A percentile compares a stretch with the other conserved stretches of the same genome.
These are phyloP conservation scores for Atalantia buxifolia DNA, from an alignment of 345 rosid species.

Conservation along the genomic window DNA sequence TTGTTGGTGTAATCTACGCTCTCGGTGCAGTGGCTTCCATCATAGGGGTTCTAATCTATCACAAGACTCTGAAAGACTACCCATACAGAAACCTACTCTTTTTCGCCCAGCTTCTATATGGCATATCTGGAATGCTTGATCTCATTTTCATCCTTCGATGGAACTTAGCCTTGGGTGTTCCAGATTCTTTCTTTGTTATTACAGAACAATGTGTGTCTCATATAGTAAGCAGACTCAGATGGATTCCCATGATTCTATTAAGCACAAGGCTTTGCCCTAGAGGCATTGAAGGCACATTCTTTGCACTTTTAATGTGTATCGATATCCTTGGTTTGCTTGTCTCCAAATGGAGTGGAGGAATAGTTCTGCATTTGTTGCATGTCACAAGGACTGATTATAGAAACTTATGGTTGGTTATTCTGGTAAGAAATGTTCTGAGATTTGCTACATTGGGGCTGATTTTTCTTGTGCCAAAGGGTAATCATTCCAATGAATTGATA, in stretches of 20 bases:
- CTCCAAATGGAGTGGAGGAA: slow-evolving; percentile 69
- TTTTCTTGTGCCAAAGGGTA: slow-evolving; percentile 60
- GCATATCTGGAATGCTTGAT: slow-evolving; percentile 66
- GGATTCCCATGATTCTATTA: slow-evolving; percentile 80
- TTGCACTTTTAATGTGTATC: slow-evolving; percentile 74
- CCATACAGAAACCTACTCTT: slow-evolving; percentile 63
- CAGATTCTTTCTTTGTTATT: slow-evolving; percentile 71
- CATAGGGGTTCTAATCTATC: slow-evolving; percentile 69
- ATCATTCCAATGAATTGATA: slow-evolving; percentile 42
- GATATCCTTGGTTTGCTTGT: slow-evolving; percentile 64
- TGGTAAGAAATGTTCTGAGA: slow-evolving; percentile 57
- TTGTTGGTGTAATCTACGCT: slow-evolving; percentile 63
- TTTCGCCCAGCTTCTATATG: slow-evolving; percentile 60
- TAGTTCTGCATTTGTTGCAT: slow-evolving; percentile 49
- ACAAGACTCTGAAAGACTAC: slow-evolving; percentile 56
- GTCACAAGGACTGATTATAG: slow-evolving; percentile 62
- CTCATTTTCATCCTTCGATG: slow-evolving; percentile 63
- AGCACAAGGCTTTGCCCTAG: slow-evolving; percentile 74
- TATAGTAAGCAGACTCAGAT: slow-evolving; percentile 53
- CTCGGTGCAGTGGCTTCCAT: slow-evolving; percentile 78
- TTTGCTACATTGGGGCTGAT: slow-evolving; percentile 55
- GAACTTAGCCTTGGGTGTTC: slow-evolving; percentile 62
- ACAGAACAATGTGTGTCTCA: slow-evolving; percentile 60
- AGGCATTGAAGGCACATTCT: slow-evolving; percentile 81
- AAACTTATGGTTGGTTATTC: slow-evolving; percentile 62